A percentile compares a stretch with the other conserved stretches of the same genome.
These are phyloP conservation scores for Hippophae tibetana DNA, from an alignment of 306 rosid species.

Conservation along the genomic window DNA sequence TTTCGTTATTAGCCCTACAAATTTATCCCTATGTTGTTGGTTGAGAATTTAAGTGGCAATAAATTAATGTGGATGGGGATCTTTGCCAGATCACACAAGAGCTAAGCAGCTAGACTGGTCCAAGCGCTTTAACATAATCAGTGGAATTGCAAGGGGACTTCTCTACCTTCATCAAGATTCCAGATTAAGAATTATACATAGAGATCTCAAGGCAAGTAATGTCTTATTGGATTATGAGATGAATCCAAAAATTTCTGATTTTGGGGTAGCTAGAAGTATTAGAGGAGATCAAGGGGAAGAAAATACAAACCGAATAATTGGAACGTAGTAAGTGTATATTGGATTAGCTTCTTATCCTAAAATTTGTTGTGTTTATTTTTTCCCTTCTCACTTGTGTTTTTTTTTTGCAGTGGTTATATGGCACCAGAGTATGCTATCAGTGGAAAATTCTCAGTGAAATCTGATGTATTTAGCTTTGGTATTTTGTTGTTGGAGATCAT, in stretches of 20 bases:
- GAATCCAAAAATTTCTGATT: slow-evolving; percentile 62
- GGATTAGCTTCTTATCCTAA: neutral
- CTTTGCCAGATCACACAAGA: slow-evolving; percentile 2
- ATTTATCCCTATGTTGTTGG: neutral
- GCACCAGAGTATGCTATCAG: slow-evolving; percentile 39
- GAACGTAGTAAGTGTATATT: slow-evolving; percentile 47
- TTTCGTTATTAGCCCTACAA: neutral
- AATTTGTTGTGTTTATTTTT: neutral
- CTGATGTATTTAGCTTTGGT: slow-evolving; percentile 44
- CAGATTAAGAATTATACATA: slow-evolving; percentile 44
- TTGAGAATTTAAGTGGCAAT: neutral
- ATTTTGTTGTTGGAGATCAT: slow-evolving; percentile 36
- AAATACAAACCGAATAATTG: slow-evolving; percentile 40
- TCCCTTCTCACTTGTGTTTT: neutral
- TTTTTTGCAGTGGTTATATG: slow-evolving; percentile 39
- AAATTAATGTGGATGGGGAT: too few relatives aligned
- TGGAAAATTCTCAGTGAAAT: slow-evolving; percentile 32
- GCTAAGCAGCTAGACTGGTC: slow-evolving; percentile 37
- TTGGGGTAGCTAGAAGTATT: slow-evolving; percentile 58
- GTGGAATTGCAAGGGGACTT: slow-evolving; percentile 53
- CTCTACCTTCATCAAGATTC: slow-evolving; percentile 63
- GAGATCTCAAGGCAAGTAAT: slow-evolving; percentile 63
- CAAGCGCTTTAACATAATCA: slow-evolving; percentile 34
- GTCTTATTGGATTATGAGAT: slow-evolving; percentile 39
- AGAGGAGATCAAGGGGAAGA: slow-evolving; percentile 29